Evolutionary conservation across 2,329 filamentous ascomycete species (phyloP).

Genomic region (Talaromyces sp.): DNA sequence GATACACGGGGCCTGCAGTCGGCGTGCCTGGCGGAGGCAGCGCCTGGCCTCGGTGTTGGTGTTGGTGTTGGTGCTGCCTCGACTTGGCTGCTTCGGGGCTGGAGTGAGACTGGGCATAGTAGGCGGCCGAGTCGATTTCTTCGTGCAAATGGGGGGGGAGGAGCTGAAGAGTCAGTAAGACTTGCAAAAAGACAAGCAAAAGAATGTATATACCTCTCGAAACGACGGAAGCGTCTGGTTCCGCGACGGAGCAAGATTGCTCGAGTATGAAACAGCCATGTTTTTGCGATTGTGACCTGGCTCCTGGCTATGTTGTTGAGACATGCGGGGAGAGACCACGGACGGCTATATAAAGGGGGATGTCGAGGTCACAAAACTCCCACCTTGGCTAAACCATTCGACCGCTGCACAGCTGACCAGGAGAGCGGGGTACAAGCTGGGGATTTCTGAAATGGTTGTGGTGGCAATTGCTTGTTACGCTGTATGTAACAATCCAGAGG

Average conservation of each 20-base stretch:
- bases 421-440: not conserved
- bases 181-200: not conserved
- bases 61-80: constrained; percentile 15
- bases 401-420: not conserved
- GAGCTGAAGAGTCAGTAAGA: constrained; percentile 18
- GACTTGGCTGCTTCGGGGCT: constrained; percentile 28
- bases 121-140: constrained; percentile 36
- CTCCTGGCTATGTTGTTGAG: constrained; percentile 8
- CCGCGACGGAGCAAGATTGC: constrained; percentile 3
- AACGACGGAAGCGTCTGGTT: constrained; percentile 12
- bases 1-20: not conserved
- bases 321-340: constrained; percentile 7
- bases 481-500: not conserved
- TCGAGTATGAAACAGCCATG: constrained; percentile 10
- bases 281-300: constrained; percentile 5
- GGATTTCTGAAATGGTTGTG: not conserved
- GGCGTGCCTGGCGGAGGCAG: constrained; percentile 13
- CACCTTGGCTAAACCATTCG: not conserved
- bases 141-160: constrained; percentile 37
- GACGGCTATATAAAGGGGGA: not conserved
- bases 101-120: constrained; percentile 19
- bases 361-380: not conserved
- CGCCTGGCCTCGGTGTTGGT: constrained; percentile 18
- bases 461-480: not conserved
- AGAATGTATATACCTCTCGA: constrained; percentile 3